Evolutionary conservation across 2,329 filamentous ascomycete species (phyloP).

Genomic region (Ambrosiella beaveri): DNA sequence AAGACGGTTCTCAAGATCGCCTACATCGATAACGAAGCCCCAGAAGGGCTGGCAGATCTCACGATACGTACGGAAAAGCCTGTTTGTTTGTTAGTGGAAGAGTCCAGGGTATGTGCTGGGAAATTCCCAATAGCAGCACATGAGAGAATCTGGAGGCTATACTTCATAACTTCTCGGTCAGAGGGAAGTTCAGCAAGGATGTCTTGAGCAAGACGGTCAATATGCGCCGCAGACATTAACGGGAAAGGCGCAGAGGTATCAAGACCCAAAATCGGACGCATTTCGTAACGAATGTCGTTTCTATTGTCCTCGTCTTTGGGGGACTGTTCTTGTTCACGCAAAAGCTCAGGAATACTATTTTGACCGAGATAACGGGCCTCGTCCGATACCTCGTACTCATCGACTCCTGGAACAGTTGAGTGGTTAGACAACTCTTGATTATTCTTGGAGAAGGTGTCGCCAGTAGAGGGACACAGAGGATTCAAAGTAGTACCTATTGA

Average conservation of each 20-base stretch:
- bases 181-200: slow-evolving; percentile 45
- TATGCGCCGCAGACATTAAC: slow-evolving; percentile 46
- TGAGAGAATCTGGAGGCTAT: slow-evolving; percentile 17
- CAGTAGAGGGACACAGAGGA: not conserved
- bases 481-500: slow-evolving; percentile 21
- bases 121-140: not conserved
- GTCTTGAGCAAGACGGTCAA: slow-evolving; percentile 41
- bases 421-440: slow-evolving; percentile 5
- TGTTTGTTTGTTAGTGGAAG: slow-evolving; percentile 17
- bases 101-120: not conserved
- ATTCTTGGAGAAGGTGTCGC: slow-evolving; percentile 2
- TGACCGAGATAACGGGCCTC: slow-evolving; percentile 46
- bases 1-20: slow-evolving; percentile 45
- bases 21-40: slow-evolving; percentile 49
- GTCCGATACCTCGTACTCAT: slow-evolving; percentile 37
- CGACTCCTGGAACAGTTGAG: slow-evolving; percentile 18
- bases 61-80: slow-evolving; percentile 48
- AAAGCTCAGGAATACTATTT: slow-evolving; percentile 49
- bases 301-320: slow-evolving; percentile 33
- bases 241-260: slow-evolving; percentile 51
- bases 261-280: slow-evolving; percentile 47
- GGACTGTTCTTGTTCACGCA: slow-evolving; percentile 40
- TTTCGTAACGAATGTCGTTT: slow-evolving; percentile 44
- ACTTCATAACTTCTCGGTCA: slow-evolving; percentile 51
- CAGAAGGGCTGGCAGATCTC: slow-evolving; percentile 51